Evolutionary conservation across 1,284 basidiomycete species (phyloP).

Genomic region (Ustilago bromivora): DNA sequence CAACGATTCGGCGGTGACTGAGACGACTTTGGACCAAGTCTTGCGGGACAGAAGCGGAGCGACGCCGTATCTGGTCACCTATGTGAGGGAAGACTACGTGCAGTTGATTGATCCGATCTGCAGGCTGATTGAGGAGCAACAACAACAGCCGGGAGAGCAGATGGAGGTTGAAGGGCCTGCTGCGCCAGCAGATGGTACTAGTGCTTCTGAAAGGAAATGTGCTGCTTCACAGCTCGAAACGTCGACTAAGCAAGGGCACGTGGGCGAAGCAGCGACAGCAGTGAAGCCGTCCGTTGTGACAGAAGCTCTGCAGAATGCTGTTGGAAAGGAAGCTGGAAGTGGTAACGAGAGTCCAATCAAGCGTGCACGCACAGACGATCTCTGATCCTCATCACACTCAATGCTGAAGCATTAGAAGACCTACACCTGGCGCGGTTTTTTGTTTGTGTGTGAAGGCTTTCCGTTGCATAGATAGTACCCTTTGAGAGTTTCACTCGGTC

Average conservation of each 20-base stretch:
- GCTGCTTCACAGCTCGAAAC: neutral
- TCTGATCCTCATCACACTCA: slow-evolving; percentile 3
- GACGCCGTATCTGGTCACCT: slow-evolving; percentile 67
- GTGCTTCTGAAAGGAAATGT: slow-evolving; percentile 1
- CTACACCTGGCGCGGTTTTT: neutral
- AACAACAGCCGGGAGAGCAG: neutral
- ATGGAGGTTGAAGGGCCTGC: slow-evolving; percentile 18
- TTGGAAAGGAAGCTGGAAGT: slow-evolving; percentile 7
- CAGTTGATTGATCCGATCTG: slow-evolving; percentile 48
- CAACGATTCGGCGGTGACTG: slow-evolving; percentile 60
- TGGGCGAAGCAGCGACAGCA: neutral
- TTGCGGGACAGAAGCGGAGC: slow-evolving; percentile 63
- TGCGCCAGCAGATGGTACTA: neutral
- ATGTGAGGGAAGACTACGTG: slow-evolving; percentile 55
- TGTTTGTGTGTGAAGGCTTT: neutral
- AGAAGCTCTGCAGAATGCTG: neutral
- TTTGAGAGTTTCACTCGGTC: slow-evolving; percentile 8
- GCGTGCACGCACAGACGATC: slow-evolving; percentile 38
- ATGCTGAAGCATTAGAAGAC: neutral
- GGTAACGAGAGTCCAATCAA: slow-evolving; percentile 43
- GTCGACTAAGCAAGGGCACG: neutral
- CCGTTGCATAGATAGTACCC: neutral
- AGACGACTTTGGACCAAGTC: slow-evolving; percentile 49
- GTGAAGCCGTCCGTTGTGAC: slow-evolving; percentile 11
- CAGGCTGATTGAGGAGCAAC: slow-evolving; percentile 20